Conservation (phyloP, 805 yeast species). For the Ogataea neopini region DNA sequence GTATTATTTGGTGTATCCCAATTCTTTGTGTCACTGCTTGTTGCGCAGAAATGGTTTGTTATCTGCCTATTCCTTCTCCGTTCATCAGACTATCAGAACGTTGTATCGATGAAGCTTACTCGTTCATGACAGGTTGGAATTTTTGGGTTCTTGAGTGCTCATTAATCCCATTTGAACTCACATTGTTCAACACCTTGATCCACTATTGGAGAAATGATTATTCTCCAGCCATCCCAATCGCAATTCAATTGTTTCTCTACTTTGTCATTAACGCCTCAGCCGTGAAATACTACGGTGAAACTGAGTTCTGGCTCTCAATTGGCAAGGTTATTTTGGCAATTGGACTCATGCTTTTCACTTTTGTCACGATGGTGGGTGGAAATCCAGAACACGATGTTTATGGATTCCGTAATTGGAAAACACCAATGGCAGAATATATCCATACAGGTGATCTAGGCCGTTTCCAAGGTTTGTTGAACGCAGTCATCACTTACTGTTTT, state of each 20-base stretch:
- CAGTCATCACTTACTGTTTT: slow-evolving; percentile 43
- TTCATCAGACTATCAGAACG: slow-evolving; percentile 48
- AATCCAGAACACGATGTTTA: slow-evolving; percentile 45
- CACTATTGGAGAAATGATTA: slow-evolving; percentile 51
- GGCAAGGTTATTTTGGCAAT: slow-evolving; percentile 45
- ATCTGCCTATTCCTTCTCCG: slow-evolving; percentile 49
- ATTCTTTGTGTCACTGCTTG: slow-evolving; percentile 43
- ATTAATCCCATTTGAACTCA: slow-evolving; percentile 50
- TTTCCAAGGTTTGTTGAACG: slow-evolving; percentile 46
- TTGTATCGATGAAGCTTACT: slow-evolving; percentile 47
- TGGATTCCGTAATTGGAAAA: slow-evolving; percentile 37
- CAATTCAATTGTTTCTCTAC: slow-evolving; percentile 42
- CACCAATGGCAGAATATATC: slow-evolving; percentile 39
- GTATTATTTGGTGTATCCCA: slow-evolving; percentile 44
- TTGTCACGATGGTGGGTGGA: slow-evolving; percentile 53
- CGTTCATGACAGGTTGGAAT: slow-evolving; percentile 51
- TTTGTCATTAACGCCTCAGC: slow-evolving; percentile 45
- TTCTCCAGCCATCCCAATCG: slow-evolving; percentile 47
- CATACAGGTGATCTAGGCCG: slow-evolving; percentile 45
- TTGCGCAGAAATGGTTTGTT: slow-evolving; percentile 49
- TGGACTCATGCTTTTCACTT: slow-evolving; percentile 45
- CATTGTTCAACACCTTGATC: slow-evolving; percentile 46
- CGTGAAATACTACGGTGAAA: slow-evolving; percentile 48
- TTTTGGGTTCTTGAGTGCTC: slow-evolving; percentile 50
- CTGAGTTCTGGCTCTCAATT: slow-evolving; percentile 47